A percentile compares a stretch with the other conserved stretches of the same genome.
Conservation (phyloP, 2,329 filamentous ascomycete species). For the Ophiocordyceps australis region DNA sequence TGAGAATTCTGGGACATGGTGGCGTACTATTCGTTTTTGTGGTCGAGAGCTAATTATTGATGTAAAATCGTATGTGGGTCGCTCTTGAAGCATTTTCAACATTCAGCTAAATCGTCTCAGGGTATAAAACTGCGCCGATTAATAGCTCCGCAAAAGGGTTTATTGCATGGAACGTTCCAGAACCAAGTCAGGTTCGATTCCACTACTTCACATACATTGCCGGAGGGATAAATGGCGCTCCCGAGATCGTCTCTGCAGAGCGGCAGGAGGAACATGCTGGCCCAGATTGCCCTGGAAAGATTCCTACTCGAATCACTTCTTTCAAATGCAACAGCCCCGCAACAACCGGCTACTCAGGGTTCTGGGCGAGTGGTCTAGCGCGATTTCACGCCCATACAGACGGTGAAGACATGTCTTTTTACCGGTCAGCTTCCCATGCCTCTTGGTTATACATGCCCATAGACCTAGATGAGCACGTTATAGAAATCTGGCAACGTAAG, state of each 20-base stretch:
- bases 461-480: slow-evolving; percentile 1
- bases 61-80: slow-evolving; percentile 1
- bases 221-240: neutral
- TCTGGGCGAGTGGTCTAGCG: slow-evolving; percentile 1
- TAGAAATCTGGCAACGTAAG: slow-evolving; percentile 2
- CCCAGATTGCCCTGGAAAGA: neutral
- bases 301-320: slow-evolving; percentile 1
- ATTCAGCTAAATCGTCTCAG: neutral
- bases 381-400: slow-evolving; percentile 1
- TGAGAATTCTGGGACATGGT: slow-evolving; percentile 1
- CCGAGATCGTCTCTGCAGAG: no score
- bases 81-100: neutral
- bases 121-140: slow-evolving; percentile 1
- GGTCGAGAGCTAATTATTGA: slow-evolving; percentile 1
- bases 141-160: neutral
- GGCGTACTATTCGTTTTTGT: slow-evolving; percentile 1
- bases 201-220: neutral
- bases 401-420: slow-evolving; percentile 1
- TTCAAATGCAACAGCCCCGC: slow-evolving; percentile 1
- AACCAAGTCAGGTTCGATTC: slow-evolving; percentile 1
- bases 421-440: neutral
- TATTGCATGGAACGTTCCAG: neutral
- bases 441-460: slow-evolving; percentile 1
- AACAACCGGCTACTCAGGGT: neutral
- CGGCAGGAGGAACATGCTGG: no score